Conservation (phyloP, 345 rosid species). For the Gossypium anomalum region DNA sequence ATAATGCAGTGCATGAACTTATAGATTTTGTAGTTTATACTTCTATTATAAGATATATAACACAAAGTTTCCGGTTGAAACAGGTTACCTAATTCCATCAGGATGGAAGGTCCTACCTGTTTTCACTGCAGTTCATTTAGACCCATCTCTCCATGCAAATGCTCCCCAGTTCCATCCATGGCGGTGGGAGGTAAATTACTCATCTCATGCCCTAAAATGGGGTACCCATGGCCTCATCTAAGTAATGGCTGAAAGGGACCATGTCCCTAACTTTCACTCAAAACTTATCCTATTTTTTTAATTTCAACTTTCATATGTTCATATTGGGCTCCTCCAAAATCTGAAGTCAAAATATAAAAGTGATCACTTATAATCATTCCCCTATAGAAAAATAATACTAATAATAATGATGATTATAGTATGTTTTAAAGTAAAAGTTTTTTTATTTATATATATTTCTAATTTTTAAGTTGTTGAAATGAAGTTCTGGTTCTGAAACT, state of each 20-base stretch:
- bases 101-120: constrained; percentile 67
- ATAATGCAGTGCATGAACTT: background rate
- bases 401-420: background rate
- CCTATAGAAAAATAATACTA: background rate
- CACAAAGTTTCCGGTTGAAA: background rate
- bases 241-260: background rate
- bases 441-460: background rate
- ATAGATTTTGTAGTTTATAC: background rate
- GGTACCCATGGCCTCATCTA: background rate
- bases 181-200: constrained; percentile 53
- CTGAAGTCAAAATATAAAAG: background rate
- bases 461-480: background rate
- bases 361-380: background rate
- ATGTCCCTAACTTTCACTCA: background rate
- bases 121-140: constrained; percentile 50
- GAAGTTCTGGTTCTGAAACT: background rate
- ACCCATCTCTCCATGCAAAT: constrained; percentile 38
- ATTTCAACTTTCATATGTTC: background rate
- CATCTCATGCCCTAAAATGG: constrained; percentile 12
- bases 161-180: constrained; percentile 49
- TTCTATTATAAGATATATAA: constrained; percentile 4
- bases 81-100: constrained; percentile 45
- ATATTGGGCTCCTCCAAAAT: constrained; percentile 8
- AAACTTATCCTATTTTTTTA: background rate
- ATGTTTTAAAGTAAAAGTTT: background rate